Percentiles rank a stretch among this genome's conserved stretches.
Evolutionary conservation across 2,329 filamentous ascomycete species (phyloP).

Genomic region (Neonectria sp.): DNA sequence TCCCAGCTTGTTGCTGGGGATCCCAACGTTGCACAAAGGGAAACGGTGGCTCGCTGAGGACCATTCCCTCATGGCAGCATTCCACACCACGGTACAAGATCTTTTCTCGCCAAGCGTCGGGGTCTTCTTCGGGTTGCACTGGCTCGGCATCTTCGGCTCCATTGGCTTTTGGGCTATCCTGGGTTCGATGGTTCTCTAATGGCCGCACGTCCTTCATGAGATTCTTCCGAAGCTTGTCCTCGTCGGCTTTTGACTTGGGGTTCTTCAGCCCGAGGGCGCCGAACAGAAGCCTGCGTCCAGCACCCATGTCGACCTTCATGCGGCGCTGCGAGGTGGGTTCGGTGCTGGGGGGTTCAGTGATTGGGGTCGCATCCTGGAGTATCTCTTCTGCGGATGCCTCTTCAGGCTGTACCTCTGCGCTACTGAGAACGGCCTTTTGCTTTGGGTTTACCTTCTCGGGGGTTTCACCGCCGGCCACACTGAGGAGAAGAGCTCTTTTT

Average conservation of each 20-base stretch:
- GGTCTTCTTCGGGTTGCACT: conserved; percentile 56
- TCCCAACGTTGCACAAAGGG: conserved; percentile 95
- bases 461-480: conserved; percentile 43
- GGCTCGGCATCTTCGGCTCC: conserved; percentile 16
- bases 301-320: conserved; percentile 63
- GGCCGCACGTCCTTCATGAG: conserved; percentile 70
- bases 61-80: conserved; percentile 79
- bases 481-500: conserved; percentile 57
- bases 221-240: conserved; percentile 72
- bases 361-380: conserved; percentile 14
- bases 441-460: conserved; percentile 19
- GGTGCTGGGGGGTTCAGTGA: conserved; percentile 21
- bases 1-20: conserved; percentile 71
- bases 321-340: conserved; percentile 36
- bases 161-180: conserved; percentile 35
- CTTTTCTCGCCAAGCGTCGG: conserved; percentile 80
- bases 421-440: conserved; percentile 14
- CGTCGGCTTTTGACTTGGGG: conserved; percentile 79
- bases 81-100: conserved; percentile 86
- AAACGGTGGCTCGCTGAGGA: conserved; percentile 84
- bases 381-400: conserved; percentile 12
- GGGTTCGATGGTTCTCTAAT: conserved; percentile 54
- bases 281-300: conserved; percentile 78
- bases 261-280: conserved; percentile 79
- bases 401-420: conserved; percentile 21